Base-by-base conservation (phyloP, 345 rosid species). In the Chamaenerion angustifolium region DNA sequence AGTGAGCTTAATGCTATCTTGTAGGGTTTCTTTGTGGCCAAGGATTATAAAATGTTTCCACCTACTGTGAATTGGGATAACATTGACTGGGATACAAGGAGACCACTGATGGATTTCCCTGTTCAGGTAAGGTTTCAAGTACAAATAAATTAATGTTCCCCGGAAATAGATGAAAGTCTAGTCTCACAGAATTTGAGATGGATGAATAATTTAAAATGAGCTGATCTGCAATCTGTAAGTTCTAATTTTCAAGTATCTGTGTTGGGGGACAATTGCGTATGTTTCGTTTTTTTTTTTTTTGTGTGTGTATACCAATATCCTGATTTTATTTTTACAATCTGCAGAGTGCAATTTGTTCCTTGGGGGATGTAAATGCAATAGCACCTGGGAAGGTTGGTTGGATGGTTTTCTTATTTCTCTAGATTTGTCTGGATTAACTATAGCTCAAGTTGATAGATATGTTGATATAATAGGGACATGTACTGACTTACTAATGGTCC, bases 31-130 rank as follows among this genome's bases (percentile, higher is more conserved):
- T 92, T 84, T 72, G 82, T 92, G 98, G 96, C 85, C 76, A 87
- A 70, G 68, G 96, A 87, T 68, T 92, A 87, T 77, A 92, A 87
- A 63, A 87, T 87, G 98, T 92, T 92, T 70, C 94, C 98, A n/a
- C 98, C 98, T 46, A 67, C 79, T 41, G 98, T 87, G 48, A 59
- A 92, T 61, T 87, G 96, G 96, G 88, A 87, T 64, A 92, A 87
- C 60, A 84, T 84, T 49, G 12, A 76, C 63, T 92, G 98, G 98
- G 66, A 81, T 55, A 65, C 90, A 16, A 84, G 98, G 73, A 78
- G 75, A 76, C 94, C 98, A 15, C 88, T 75, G 64, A 87, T 84
- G 95, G 98, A 92, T 79, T 92, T 92, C 69, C 96, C 96, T 55
- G 88, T 92, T 65, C 98, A 92, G 98, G 96, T 87, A 49, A 53